Evolutionary conservation across 2,329 filamentous ascomycete species (phyloP).

Genomic region (Penicillium occitanis): DNA sequence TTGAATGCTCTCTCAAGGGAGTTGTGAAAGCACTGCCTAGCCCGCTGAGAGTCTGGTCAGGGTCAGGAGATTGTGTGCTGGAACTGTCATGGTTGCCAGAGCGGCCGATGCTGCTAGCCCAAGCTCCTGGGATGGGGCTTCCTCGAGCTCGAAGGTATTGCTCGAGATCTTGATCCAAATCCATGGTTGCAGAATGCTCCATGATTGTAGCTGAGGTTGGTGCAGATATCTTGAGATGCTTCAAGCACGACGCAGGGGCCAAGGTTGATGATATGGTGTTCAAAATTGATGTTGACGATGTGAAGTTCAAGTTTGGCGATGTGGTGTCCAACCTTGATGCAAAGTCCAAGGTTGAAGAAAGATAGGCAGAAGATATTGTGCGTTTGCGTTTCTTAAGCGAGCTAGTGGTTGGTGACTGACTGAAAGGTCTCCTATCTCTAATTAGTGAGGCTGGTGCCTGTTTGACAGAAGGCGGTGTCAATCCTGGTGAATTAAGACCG

Average conservation of each 20-base stretch:
- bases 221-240: constrained; percentile 3
- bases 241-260: neutral
- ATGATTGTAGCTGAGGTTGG: neutral
- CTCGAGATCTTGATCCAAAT: neutral
- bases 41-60: constrained; percentile 3
- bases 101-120: neutral
- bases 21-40: constrained; percentile 4
- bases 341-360: neutral
- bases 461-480: constrained; percentile 11
- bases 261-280: neutral
- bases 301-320: neutral
- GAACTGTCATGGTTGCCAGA: neutral
- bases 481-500: neutral
- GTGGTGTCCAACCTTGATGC: neutral
- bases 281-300: neutral
- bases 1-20: constrained; percentile 9
- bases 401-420: neutral
- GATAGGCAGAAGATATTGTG: constrained; percentile 4
- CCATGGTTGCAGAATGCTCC: constrained; percentile 6
- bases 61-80: neutral
- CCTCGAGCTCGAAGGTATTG: constrained; percentile 14
- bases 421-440: neutral
- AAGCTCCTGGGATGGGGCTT: constrained; percentile 15
- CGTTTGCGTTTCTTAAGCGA: constrained; percentile 8
- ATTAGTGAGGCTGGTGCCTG: neutral